These are phyloP conservation scores for Aspergillus affinis DNA, from an alignment of 495 filamentous ascomycete species.

Conservation along the genomic window DNA sequence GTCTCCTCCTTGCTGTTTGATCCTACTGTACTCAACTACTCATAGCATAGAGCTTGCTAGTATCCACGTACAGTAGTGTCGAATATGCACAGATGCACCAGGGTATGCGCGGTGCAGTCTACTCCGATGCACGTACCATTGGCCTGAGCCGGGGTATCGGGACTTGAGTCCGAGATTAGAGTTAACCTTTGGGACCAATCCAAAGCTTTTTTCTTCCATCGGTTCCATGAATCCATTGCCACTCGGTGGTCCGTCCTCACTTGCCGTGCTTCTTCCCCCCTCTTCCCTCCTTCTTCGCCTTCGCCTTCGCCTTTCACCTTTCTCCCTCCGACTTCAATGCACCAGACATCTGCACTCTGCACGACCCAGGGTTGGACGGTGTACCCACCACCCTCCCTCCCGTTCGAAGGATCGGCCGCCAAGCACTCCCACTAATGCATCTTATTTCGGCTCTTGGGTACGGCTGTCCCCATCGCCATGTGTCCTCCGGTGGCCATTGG, in stretches of 20 bases:
- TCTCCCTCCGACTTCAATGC: too few species aligned
- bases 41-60: too few species aligned
- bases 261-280: background rate
- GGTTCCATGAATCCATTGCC: too few species aligned
- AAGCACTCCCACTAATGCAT: background rate
- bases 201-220: background rate
- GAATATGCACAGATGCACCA: too few species aligned
- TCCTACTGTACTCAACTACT: too few species aligned
- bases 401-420: background rate
- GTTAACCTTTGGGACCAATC: background rate
- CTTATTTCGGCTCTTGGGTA: background rate
- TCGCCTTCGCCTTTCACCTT: too few species aligned
- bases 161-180: background rate
- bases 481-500: background rate
- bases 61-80: too few species aligned
- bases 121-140: too few species aligned
- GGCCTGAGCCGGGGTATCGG: background rate
- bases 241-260: background rate
- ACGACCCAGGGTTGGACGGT: background rate
- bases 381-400: background rate
- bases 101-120: too few species aligned
- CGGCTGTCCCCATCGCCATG: background rate
- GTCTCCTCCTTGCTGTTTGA: too few species aligned
- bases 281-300: background rate
- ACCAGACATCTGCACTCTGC: too few species aligned